These are phyloP conservation scores for Hypholoma fasciculare DNA, from an alignment of 768 basidiomycete species.

Conservation along the genomic window DNA sequence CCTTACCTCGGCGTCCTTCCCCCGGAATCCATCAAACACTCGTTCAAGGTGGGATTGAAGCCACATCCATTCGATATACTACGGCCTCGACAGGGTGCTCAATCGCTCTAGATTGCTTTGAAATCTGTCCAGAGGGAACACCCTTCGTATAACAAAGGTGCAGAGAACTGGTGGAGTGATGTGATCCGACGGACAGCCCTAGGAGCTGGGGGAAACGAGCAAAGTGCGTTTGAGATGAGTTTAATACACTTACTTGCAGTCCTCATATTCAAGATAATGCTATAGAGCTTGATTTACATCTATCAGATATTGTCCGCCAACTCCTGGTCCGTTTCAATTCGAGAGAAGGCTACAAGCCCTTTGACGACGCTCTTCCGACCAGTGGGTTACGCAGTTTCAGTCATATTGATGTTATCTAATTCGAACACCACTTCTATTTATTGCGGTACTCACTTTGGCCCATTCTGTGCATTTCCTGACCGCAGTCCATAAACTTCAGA, in stretches of 20 bases:
- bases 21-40: conserved; percentile 48
- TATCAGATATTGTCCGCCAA: conserved; percentile 55
- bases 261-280: background rate
- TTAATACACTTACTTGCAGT: background rate
- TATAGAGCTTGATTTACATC: conserved; percentile 52
- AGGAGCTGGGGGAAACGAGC: conserved; percentile 67
- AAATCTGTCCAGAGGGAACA: conserved; percentile 51
- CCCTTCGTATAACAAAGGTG: conserved; percentile 59
- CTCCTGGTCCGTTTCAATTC: conserved; percentile 74
- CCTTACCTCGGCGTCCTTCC: conserved; percentile 66
- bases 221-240: conserved; percentile 35
- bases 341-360: conserved; percentile 59
- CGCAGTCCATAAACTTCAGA: conserved; percentile 1
- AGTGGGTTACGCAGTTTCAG: conserved; percentile 15
- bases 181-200: conserved; percentile 75
- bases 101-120: conserved; percentile 30
- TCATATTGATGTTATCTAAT: too few species aligned
- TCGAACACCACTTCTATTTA: too few species aligned
- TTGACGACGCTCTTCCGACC: conserved; percentile 32
- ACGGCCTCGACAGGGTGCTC: background rate
- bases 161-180: conserved; percentile 72
- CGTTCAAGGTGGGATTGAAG: conserved; percentile 58
- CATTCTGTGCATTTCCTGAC: background rate
- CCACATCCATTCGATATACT: conserved; percentile 6
- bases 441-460: too few species aligned